Evolutionary conservation across 208 protist species (phyloP), one percentile per base, ranked within the genome.

Genomic region (Leptomonas seymouri): DNA sequence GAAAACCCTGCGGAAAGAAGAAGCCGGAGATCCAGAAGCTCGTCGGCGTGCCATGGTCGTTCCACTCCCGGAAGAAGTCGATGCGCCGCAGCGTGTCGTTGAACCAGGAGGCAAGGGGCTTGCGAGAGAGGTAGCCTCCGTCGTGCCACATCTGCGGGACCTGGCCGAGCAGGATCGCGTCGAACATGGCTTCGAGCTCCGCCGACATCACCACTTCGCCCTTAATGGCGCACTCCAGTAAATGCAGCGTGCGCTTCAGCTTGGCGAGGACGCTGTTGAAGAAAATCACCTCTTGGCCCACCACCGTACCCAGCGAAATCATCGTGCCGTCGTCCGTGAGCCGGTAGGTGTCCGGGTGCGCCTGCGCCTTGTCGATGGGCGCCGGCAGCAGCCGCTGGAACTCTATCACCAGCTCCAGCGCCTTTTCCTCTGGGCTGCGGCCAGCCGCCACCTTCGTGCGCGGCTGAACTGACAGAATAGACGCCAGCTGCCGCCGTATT

Each of bases 1-100:
- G 82, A 68, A 98, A 97, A 31, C 95, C 95, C 63, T 98, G 98
- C 9, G 98, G 98, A 83, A 99, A 99, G 93, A 98, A 99, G 80
- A 99, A 99, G 27, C 98, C 98, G 16, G 97, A 98, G 51, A 99
- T 92, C 97, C 97, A 99, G 82, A 95, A 99, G 51, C 87, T 91
- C 23, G 73, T 73, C 34, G 97, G 98, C 30, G 84, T 58, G 9
- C 97, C 98, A 39, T 97, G 70, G 62, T 98, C 84, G 67, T 98
- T 95, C 97, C 98, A 99, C 46, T 89, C 86, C 0, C 89, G 74
- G 69, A 99, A 96, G 74, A 99, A 99, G 45, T 90, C 82, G 9
- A 98, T 82, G 55, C 97, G 90, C 51, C 63, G 63, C 70, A 97
- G 70, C 23, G 98, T 96, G 80, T 99, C 98, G 51, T 93, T 81